phyloP scores from a whole-genome alignment of 23 red algal genomes.

The Gracilariopsis chorda region DNA sequence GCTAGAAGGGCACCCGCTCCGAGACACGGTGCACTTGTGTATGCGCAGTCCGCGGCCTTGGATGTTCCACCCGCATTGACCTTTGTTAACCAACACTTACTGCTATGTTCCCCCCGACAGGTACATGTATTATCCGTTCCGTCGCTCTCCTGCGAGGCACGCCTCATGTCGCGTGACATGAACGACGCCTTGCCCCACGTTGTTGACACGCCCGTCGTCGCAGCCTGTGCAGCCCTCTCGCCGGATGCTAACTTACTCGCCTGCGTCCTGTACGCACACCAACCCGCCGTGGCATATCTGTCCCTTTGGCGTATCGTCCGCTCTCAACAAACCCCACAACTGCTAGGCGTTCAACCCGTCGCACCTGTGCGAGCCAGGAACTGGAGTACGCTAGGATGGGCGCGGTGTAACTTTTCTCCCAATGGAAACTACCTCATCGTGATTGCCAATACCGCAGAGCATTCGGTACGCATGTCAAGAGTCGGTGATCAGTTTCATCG shows the following conservation, averaged over 20 bases:
- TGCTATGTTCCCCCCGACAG: background rate
- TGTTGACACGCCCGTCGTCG: background rate
- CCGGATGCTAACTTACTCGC: constrained; percentile 6
- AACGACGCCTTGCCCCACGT: background rate
- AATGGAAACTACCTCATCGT: background rate
- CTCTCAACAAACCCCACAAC: no score
- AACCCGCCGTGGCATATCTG: constrained; percentile 9
- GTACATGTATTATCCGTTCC: background rate
- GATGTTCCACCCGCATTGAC: constrained; percentile 22
- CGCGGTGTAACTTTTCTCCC: background rate
- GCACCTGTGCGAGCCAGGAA: background rate
- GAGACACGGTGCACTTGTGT: background rate
- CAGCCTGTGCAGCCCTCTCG: constrained; percentile 24
- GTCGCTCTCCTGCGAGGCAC: background rate
- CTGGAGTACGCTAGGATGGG: constrained; percentile 49
- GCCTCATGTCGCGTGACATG: background rate
- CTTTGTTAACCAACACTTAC: background rate
- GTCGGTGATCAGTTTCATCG: constrained; percentile 20
- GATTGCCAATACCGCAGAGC: constrained; percentile 33
- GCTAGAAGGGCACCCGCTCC: background rate
- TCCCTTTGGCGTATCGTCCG: background rate
- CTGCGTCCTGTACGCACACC: constrained; percentile 20
- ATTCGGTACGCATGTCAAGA: background rate
- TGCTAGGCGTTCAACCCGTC: background rate
- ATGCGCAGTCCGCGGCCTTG: constrained; percentile 31